phyloP scores from a whole-genome alignment of 2,329 filamentous ascomycete genomes.

The Epichloe glyceriae region DNA sequence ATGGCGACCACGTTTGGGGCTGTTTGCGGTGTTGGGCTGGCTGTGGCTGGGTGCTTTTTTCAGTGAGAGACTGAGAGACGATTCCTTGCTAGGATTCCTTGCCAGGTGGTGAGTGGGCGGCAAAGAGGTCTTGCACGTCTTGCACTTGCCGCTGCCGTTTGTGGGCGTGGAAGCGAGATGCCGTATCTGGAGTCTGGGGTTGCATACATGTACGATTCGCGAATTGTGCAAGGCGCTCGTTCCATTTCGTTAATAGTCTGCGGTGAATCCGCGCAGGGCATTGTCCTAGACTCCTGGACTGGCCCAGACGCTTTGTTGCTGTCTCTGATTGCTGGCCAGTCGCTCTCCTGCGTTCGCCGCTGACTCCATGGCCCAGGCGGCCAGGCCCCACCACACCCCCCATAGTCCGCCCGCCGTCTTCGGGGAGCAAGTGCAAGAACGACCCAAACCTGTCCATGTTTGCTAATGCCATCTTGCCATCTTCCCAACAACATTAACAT shows the following conservation, averaged over 20 bases:
- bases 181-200: neutral
- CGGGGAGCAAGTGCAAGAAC: neutral
- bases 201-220: neutral
- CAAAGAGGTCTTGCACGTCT: no score
- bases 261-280: neutral
- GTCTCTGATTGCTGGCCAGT: slow-evolving; percentile 5
- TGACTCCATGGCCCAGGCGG: neutral
- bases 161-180: neutral
- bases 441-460: neutral
- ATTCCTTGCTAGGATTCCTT: neutral
- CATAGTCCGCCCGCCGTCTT: neutral
- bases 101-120: neutral
- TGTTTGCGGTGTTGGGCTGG: neutral
- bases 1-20: neutral
- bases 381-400: neutral
- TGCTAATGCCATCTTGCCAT: no score
- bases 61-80: neutral
- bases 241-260: neutral
- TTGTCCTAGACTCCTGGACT: neutral
- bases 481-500: neutral
- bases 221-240: neutral
- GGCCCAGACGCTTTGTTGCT: neutral
- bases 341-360: neutral
- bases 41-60: neutral
- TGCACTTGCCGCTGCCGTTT: neutral